phyloP scores from a whole-genome alignment of 2,329 filamentous ascomycete species.

The Orbilia quercus region DNA sequence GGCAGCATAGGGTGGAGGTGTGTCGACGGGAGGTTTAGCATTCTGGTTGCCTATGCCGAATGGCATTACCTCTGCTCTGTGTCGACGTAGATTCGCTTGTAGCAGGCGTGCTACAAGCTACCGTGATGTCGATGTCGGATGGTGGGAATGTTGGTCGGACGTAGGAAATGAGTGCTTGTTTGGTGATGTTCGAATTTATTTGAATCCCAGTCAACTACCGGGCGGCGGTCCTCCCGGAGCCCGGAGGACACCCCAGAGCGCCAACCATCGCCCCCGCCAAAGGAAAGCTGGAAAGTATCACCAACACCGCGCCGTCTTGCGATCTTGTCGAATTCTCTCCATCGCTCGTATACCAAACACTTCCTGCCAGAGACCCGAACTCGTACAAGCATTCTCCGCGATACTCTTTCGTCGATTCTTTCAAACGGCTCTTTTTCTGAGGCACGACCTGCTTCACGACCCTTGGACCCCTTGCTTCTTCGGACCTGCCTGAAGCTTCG shows the following conservation, averaged over 20 bases:
- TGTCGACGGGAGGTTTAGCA: constrained; percentile 29
- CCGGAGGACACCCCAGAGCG: constrained; percentile 10
- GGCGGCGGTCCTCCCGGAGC: constrained; percentile 7
- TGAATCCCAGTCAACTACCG: not conserved
- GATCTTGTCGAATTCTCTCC: not conserved
- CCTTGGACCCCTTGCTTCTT: constrained; percentile 12
- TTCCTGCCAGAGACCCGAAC: not conserved
- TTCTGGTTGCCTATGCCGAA: constrained; percentile 50
- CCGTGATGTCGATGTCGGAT: constrained; percentile 9
- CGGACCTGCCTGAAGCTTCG: constrained; percentile 18
- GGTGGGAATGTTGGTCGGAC: not conserved
- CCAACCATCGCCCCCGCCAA: not conserved
- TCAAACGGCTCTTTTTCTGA: constrained; percentile 21
- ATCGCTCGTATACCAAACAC: not conserved
- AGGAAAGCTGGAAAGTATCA: constrained; percentile 6
- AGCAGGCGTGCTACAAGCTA: constrained; percentile 4
- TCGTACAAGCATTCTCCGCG: not conserved
- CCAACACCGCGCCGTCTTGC: not conserved
- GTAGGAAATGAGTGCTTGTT: no score
- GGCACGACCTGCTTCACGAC: constrained; percentile 9
- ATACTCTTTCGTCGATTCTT: not conserved
- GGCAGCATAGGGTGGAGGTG: constrained; percentile 6
- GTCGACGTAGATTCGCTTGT: constrained; percentile 10
- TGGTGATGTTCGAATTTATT: constrained; percentile 22
- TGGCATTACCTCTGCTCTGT: constrained; percentile 39